These are phyloP conservation scores for Chaetomium olivaceum DNA, from an alignment of 2,329 filamentous ascomycete species.

Conservation along the genomic window DNA sequence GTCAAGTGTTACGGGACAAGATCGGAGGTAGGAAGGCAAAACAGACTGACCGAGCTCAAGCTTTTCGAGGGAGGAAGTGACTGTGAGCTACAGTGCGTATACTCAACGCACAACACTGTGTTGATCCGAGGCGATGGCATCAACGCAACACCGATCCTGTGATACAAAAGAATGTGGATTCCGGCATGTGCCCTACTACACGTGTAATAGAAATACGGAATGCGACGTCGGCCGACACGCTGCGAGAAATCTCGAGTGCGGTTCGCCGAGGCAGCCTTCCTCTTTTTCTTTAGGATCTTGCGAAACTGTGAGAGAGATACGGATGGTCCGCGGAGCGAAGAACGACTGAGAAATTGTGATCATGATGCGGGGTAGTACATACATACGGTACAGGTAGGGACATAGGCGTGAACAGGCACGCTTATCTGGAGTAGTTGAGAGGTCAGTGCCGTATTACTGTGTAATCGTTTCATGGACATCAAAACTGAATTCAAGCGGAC, in stretches of 20 bases:
- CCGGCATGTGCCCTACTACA: conserved; percentile 3
- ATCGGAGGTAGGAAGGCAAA: neutral
- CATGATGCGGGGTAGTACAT: conserved; percentile 7
- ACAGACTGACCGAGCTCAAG: neutral
- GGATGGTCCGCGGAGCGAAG: neutral
- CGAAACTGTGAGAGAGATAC: neutral
- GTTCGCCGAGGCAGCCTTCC: neutral
- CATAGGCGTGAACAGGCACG: neutral
- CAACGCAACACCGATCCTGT: conserved; percentile 1
- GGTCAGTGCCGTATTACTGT: neutral
- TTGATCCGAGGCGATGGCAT: conserved; percentile 6
- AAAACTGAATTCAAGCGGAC: neutral
- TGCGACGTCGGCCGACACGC: neutral
- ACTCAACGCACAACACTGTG: neutral
- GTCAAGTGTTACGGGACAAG: conserved; percentile 1
- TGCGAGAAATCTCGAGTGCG: neutral
- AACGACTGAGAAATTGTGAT: neutral
- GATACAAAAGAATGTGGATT: neutral
- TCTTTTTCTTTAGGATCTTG: neutral
- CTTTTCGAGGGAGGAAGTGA: neutral
- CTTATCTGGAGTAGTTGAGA: neutral
- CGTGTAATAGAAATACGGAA: neutral
- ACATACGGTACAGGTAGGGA: neutral
- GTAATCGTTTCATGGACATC: neutral
- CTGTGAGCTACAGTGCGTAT: neutral